Evolutionary conservation across 2,329 filamentous ascomycete genomes (phyloP), one percentile per base, ranked within the genome.

Genomic region (Ophiostoma sp.): DNA sequence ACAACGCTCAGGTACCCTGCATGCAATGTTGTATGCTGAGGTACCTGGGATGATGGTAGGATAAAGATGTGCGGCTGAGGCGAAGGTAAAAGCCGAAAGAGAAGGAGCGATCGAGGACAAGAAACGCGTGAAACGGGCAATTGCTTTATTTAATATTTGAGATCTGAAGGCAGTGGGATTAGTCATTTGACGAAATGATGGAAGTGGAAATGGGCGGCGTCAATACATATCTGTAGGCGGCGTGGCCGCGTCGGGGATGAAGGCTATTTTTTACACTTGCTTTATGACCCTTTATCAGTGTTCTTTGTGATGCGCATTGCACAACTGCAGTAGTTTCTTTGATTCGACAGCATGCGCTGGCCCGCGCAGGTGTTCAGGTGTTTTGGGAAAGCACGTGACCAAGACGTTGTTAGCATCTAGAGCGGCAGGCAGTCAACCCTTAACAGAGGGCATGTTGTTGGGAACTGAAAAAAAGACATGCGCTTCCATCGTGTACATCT

Each of bases 11-110:
- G 7, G 57, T 62, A 33, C 23, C 15, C 27, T 35, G 52, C 52
- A 57, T 33, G 27, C 27, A 62, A 57, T 52, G n/a, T 57, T 57
- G 52, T 57, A 57, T 27, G n/a, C 57, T 27, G 57, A 27, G 57
- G 57, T 62, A 62, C 27, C 27, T 62, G 52, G 11, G 27, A 11
- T 27, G 27, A 62, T 62, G 57, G 57, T 11, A 62, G 20, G 11
- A 15, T 60, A 31, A 15, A 31, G 57, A 13, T 33, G n/a, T 35
- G 57, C 57, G 57, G 57, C 57, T 62, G 57, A 62, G 23, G 27
- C 27, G 27, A 62, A 17, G 20, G 27, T 31, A 13, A 17, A 33
- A 48, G 44, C 44, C 57, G 27, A 62, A 33, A 20, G 27, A 62
- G 57, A 33, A 62, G 57, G 27, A 33, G 57, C 57, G 57, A 62